phyloP scores from a whole-genome alignment of 768 basidiomycete genomes.

The Pisolithus microcarpus region DNA sequence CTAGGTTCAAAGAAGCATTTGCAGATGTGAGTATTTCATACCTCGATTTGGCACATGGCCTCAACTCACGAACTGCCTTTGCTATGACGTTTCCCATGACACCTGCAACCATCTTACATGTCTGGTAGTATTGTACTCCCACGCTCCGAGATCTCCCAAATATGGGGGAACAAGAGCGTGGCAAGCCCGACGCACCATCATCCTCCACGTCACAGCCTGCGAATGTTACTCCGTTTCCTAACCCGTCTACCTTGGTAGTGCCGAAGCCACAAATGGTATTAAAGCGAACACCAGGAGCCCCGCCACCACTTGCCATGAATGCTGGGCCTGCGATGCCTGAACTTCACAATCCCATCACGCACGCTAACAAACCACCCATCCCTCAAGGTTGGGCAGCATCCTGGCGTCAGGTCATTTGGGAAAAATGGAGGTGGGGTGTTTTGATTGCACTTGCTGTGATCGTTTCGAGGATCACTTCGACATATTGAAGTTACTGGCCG shows the following conservation, averaged over 20 bases:
- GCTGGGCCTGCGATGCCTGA: conserved; percentile 7
- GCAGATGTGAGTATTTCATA: conserved; percentile 59
- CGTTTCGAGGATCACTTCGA: conserved; percentile 67
- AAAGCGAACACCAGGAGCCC: conserved; percentile 15
- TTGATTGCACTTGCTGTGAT: conserved; percentile 72
- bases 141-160: conserved; percentile 74
- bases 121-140: conserved; percentile 59
- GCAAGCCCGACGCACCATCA: conserved; percentile 33
- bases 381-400: conserved; percentile 50
- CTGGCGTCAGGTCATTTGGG: conserved; percentile 64
- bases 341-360: conserved; percentile 14
- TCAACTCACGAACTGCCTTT: conserved; percentile 11
- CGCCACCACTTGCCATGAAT: conserved; percentile 14
- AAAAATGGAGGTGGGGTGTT: conserved; percentile 82
- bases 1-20: conserved; percentile 82
- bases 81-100: conserved; percentile 13
- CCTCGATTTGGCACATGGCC: conserved; percentile 8
- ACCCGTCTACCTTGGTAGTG: conserved; percentile 17
- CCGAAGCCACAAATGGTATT: conserved; percentile 15
- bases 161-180: conserved; percentile 81
- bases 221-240: conserved; percentile 10
- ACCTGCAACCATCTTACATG: conserved; percentile 11
- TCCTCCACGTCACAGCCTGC: conserved; percentile 9
- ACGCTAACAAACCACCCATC: conserved; percentile 23
- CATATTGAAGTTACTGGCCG: conserved; percentile 18